Evolutionary conservation across 2,329 filamentous ascomycete genomes (phyloP), one percentile per base, ranked within the genome.

Genomic region (Bipolaris sorokiniana): DNA sequence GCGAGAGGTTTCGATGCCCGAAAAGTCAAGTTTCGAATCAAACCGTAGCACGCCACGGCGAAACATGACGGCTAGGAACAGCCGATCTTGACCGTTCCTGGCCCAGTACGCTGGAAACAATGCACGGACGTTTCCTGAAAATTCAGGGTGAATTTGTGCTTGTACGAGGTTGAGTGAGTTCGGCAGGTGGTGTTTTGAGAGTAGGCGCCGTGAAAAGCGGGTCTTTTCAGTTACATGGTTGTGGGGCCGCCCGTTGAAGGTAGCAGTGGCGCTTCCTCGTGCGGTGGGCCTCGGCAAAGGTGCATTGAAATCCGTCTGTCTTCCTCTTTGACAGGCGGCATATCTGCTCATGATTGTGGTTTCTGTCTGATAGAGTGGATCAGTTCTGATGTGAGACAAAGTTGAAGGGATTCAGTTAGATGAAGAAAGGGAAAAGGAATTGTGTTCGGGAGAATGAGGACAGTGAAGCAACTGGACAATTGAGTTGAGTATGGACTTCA

Each of bases 21-120:
- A 47, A 56, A 56, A 46, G 56, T 59, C 59, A 62, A 58, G 66
- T 69, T 69, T 69, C 67, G 67, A 68, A 69, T 62, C 58, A 48
- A 48, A 40, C 48, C 16, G 42, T 23, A 58, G 61, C 58, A 63
- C 56, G 65, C 51, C 61, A 62, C 48, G 28, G 34, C 62, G 59
- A 69, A 68, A 69, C 67, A 58, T 53, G 61, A 62, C 58, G 54
- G 50, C 55, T 52, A 26, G 38, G 15, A 41, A 45, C 50, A 52
- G 59, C 50, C 57, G 56, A 55, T 44, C 28, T 54, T 26, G 50
- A 52, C 58, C 49, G 44, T 41, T 52, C 22, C 50, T 50, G 38
- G 23, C 23, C 41, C 48, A 42, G 33, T 16, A 33, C 55, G 50
- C 62, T 64, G 61, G 52, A 20, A 55, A 45, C 50, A 26, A 23